Evolutionary conservation across 352 stramenopile species (phyloP).

Genomic region (Aphanomyces cochlioides): DNA sequence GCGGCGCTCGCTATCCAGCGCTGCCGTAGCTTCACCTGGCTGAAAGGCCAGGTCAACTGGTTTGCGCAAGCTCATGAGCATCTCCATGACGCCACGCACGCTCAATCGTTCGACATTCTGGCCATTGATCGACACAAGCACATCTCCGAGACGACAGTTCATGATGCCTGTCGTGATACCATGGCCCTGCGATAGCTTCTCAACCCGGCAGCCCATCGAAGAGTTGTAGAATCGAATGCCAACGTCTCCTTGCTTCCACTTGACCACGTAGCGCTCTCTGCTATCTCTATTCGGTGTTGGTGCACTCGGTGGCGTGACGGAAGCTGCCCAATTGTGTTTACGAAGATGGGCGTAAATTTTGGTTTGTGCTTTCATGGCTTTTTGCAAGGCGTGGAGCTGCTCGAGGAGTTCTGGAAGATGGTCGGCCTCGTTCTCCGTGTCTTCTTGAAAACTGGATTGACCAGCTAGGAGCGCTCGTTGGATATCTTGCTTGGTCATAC

Average conservation of each 20-base stretch:
- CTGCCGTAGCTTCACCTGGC: not conserved
- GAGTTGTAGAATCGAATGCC: slow-evolving; percentile 78
- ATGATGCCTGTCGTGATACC: slow-evolving; percentile 76
- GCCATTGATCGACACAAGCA: slow-evolving; percentile 70
- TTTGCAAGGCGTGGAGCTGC: slow-evolving; percentile 53
- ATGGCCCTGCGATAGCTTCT: slow-evolving; percentile 44
- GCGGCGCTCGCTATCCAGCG: not conserved
- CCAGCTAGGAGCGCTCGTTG: slow-evolving; percentile 2
- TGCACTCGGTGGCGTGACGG: not conserved
- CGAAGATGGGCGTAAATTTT: slow-evolving; percentile 54
- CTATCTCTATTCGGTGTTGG: not conserved
- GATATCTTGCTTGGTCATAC: not conserved
- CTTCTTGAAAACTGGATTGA: slow-evolving; percentile 1
- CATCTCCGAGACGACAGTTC: slow-evolving; percentile 68
- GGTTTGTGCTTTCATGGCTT: slow-evolving; percentile 63
- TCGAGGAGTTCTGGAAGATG: slow-evolving; percentile 63
- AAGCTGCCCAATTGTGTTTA: not conserved
- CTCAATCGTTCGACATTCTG: slow-evolving; percentile 50
- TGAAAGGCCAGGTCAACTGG: not conserved
- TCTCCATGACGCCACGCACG: slow-evolving; percentile 70
- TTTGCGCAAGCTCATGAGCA: slow-evolving; percentile 58
- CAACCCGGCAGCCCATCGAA: slow-evolving; percentile 37
- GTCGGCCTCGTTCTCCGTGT: slow-evolving; percentile 6
- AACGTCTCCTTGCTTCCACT: slow-evolving; percentile 78
- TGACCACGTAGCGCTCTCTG: slow-evolving; percentile 48